These are phyloP conservation scores for Coniophora puteana DNA, from an alignment of 1,284 basidiomycete genomes.

Conservation along the genomic window DNA sequence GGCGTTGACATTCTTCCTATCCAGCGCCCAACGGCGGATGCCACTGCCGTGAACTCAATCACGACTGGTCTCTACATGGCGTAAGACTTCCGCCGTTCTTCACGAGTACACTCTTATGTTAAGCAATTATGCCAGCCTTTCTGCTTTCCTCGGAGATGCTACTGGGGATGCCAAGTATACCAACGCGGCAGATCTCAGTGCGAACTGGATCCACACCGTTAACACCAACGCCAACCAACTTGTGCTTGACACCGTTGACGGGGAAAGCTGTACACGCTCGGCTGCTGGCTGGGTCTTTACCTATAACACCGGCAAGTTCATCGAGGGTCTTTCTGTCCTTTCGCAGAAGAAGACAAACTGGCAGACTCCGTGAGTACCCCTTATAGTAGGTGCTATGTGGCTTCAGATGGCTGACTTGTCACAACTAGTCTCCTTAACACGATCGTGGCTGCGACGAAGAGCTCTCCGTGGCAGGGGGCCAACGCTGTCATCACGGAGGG, in stretches of 20 bases:
- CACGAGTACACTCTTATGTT: too few species aligned
- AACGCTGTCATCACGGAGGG: conserved; percentile 52
- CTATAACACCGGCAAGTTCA: conserved; percentile 49
- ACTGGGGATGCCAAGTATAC: conserved; percentile 41
- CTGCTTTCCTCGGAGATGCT: conserved; percentile 42
- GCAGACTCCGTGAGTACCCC: conserved; percentile 34
- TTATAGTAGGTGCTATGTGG: neutral
- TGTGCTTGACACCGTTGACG: conserved; percentile 44
- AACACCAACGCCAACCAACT: conserved; percentile 39
- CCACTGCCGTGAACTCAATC: conserved; percentile 41
- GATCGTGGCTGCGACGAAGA: conserved; percentile 36
- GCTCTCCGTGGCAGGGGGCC: conserved; percentile 37
- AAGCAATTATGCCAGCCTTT: conserved; percentile 33
- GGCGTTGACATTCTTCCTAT: too few species aligned
- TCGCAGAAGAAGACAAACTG: conserved; percentile 36
- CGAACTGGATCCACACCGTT: conserved; percentile 42
- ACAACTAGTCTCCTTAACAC: conserved; percentile 34
- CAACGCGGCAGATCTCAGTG: conserved; percentile 40
- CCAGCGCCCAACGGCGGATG: conserved; percentile 37
- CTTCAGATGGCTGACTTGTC: neutral
- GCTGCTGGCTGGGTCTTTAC: conserved; percentile 43
- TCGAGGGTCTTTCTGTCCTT: conserved; percentile 46
- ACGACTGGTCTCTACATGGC: conserved; percentile 50
- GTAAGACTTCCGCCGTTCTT: too few species aligned
- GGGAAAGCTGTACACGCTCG: conserved; percentile 39